phyloP scores from a whole-genome alignment of 257 asterid genomes.

The Euphrasia confusa region DNA sequence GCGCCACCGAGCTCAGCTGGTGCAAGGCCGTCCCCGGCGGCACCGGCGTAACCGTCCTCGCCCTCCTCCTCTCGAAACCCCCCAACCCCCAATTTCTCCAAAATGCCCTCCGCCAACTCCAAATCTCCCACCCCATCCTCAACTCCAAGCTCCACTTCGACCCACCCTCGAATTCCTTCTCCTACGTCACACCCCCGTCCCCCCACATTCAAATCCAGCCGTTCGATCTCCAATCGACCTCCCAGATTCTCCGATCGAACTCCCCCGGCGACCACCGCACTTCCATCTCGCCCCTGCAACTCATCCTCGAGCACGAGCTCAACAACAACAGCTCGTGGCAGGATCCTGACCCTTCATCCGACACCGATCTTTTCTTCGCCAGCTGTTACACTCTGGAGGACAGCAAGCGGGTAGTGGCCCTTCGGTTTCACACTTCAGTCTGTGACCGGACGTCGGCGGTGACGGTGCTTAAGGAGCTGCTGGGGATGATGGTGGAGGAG shows the following conservation, averaged over 20 bases:
- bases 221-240: conserved; percentile 53
- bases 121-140: conserved; percentile 70
- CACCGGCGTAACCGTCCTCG: conserved; percentile 74
- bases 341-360: conserved; percentile 32
- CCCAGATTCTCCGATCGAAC: conserved; percentile 40
- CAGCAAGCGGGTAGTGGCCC: conserved; percentile 40
- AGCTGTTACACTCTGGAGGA: conserved; percentile 43
- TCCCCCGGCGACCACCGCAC: conserved; percentile 15
- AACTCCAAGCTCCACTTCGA: conserved; percentile 57
- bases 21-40: conserved; percentile 91
- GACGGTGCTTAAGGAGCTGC: conserved; percentile 48
- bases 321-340: conserved; percentile 51
- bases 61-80: conserved; percentile 56
- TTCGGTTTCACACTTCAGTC: conserved; percentile 71
- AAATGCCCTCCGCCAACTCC: conserved; percentile 56
- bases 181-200: conserved; percentile 44
- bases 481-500: conserved; percentile 33
- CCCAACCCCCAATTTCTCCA: conserved; percentile 41
- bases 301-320: conserved; percentile 73
- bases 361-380: conserved; percentile 51
- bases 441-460: conserved; percentile 75
- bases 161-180: conserved; percentile 37
- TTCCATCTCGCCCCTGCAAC: conserved; percentile 47
- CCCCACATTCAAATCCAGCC: conserved; percentile 54
- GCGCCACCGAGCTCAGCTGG: conserved; percentile 88